Percentiles rank a stretch among this genome's conserved stretches.
phyloP scores from a whole-genome alignment of 2,329 filamentous ascomycete genomes.

The Clonostachys rosea region DNA sequence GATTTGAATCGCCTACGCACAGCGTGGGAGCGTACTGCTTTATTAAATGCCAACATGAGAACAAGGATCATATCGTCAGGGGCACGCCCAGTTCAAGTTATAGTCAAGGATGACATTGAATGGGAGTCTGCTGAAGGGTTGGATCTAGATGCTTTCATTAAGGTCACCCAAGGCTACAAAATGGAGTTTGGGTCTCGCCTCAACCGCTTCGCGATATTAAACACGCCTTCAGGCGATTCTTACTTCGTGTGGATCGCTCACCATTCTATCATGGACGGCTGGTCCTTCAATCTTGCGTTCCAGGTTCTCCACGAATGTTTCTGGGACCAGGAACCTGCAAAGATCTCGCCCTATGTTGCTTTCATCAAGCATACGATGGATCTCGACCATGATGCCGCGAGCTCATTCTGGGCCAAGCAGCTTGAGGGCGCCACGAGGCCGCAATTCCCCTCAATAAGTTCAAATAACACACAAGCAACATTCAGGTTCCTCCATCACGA shows the following conservation, averaged over 20 bases:
- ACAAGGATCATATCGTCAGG: conserved; percentile 4
- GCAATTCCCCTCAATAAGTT: background rate
- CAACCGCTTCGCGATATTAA: conserved; percentile 1
- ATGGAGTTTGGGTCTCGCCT: conserved; percentile 6
- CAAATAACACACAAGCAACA: background rate
- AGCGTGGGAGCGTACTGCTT: conserved; percentile 12
- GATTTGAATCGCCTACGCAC: conserved; percentile 12
- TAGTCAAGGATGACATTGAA: conserved; percentile 1
- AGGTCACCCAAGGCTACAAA: background rate
- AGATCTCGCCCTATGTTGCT: background rate
- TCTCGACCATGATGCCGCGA: conserved; percentile 1
- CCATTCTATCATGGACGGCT: conserved; percentile 2
- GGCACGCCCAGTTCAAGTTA: background rate
- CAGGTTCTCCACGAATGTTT: conserved; percentile 1
- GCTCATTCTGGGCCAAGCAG: conserved; percentile 5
- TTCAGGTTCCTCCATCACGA: no score
- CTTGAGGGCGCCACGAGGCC: conserved; percentile 1
- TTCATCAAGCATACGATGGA: conserved; percentile 6
- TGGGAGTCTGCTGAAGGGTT: background rate
- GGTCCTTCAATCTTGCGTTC: conserved; percentile 7
- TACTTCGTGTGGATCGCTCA: conserved; percentile 3
- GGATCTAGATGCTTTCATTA: background rate
- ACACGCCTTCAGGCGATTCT: background rate
- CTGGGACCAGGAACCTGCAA: background rate
- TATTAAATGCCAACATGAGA: conserved; percentile 3